These are phyloP conservation scores for Thermothelomyces thermophilus DNA, from an alignment of 2,329 filamentous ascomycete species.

Conservation along the genomic window DNA sequence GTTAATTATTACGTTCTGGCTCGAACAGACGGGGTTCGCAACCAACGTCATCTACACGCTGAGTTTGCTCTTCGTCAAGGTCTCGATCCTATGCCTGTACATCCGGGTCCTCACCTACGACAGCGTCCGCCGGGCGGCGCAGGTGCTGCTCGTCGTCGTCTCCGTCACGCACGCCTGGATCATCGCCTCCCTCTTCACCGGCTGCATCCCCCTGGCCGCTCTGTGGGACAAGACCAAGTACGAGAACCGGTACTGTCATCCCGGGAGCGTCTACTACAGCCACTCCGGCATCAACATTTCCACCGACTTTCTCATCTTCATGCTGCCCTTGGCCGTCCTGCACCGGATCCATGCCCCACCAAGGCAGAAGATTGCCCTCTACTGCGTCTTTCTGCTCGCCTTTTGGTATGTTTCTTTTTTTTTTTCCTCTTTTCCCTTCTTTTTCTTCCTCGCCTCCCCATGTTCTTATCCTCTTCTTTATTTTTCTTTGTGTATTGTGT, in stretches of 20 bases:
- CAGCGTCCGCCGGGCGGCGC: conserved; percentile 11
- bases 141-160: conserved; percentile 12
- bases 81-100: conserved; percentile 20
- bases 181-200: conserved; percentile 2
- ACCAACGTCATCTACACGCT: conserved; percentile 2
- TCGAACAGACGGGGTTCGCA: not conserved
- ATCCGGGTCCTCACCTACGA: conserved; percentile 18
- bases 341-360: not conserved
- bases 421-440: not conserved
- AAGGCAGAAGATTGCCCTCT: conserved; percentile 10
- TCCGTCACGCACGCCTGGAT: conserved; percentile 9
- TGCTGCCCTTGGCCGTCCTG: conserved; percentile 10
- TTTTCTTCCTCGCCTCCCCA: too few species aligned
- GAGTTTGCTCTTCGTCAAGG: conserved; percentile 10
- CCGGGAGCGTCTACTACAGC: not conserved
- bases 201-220: conserved; percentile 10
- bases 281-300: conserved; percentile 4
- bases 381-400: conserved; percentile 9
- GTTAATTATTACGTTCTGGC: too few species aligned
- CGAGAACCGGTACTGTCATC: not conserved
- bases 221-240: conserved; percentile 2
- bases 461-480: too few species aligned
- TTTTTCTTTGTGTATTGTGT: too few species aligned
- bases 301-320: conserved; percentile 15
- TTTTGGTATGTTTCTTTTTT: conserved; percentile 10